Percentiles rank a stretch among this genome's conserved stretches.
Conservation (phyloP, 2,329 filamentous ascomycete genomes). For the Colletotrichum lindemuthianum region DNA sequence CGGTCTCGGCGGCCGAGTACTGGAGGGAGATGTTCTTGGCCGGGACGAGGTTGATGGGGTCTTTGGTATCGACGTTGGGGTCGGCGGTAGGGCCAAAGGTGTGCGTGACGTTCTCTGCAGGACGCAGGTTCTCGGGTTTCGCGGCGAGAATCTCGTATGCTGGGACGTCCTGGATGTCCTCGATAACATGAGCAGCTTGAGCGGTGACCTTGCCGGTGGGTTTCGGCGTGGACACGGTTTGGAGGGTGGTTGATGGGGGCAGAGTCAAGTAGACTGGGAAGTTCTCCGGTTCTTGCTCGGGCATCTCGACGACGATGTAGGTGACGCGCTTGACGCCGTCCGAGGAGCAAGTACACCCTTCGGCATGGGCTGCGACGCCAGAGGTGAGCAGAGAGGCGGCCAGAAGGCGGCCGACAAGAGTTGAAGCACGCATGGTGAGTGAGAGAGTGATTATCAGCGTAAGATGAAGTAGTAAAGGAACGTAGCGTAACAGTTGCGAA, state of each 20-base stretch:
- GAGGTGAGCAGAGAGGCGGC: slow-evolving; percentile 23
- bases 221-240: slow-evolving; percentile 6
- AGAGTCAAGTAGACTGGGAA: slow-evolving; percentile 3
- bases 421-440: slow-evolving; percentile 26
- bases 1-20: slow-evolving; percentile 30
- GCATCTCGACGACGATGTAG: slow-evolving; percentile 38
- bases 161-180: slow-evolving; percentile 24
- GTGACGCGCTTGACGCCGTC: slow-evolving; percentile 33
- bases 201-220: slow-evolving; percentile 12
- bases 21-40: slow-evolving; percentile 35
- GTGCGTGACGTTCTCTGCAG: slow-evolving; percentile 40
- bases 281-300: slow-evolving; percentile 30
- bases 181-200: slow-evolving; percentile 20
- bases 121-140: slow-evolving; percentile 39
- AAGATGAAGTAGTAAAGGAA: slow-evolving; percentile 5
- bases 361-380: slow-evolving; percentile 25
- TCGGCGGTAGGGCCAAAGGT: slow-evolving; percentile 34
- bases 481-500: neutral
- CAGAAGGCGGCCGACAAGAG: slow-evolving; percentile 21
- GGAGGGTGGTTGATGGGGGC: neutral
- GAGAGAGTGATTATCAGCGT: neutral
- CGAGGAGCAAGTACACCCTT: slow-evolving; percentile 31
- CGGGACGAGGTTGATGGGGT: slow-evolving; percentile 38
- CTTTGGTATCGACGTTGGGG: slow-evolving; percentile 27
- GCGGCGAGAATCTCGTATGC: slow-evolving; percentile 15